These are phyloP conservation scores for Crepidotus variabilis DNA, from an alignment of 768 basidiomycete species.

Conservation along the genomic window DNA sequence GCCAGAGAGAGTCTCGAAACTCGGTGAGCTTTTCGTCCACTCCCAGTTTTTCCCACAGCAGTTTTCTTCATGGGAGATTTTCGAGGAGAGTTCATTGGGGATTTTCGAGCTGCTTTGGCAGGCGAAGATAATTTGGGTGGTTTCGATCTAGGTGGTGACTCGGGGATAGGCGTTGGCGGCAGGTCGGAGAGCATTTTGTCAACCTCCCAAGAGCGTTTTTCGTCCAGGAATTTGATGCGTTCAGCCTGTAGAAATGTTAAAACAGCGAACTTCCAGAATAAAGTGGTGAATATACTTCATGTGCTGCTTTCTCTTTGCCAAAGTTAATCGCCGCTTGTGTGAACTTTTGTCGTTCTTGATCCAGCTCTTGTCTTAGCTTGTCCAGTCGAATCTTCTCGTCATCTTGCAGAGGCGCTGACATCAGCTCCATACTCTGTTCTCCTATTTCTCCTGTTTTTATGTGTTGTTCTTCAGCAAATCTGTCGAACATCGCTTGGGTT, in stretches of 20 bases:
- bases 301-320: slow-evolving; percentile 56
- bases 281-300: slow-evolving; percentile 49
- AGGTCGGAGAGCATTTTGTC: slow-evolving; percentile 58
- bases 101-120: slow-evolving; percentile 22
- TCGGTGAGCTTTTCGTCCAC: slow-evolving; percentile 41
- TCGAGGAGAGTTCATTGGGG: slow-evolving; percentile 24
- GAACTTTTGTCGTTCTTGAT: slow-evolving; percentile 61
- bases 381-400: slow-evolving; percentile 53
- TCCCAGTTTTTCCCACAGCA: slow-evolving; percentile 41
- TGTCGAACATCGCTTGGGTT: slow-evolving; percentile 52
- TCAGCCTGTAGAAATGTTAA: slow-evolving; percentile 45
- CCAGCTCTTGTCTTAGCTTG: slow-evolving; percentile 50
- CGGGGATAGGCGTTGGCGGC: slow-evolving; percentile 39
- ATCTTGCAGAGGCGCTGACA: slow-evolving; percentile 49
- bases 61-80: slow-evolving; percentile 24
- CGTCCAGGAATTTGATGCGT: slow-evolving; percentile 56
- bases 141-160: slow-evolving; percentile 14
- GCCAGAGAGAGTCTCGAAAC: slow-evolving; percentile 42
- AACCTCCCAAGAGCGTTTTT: slow-evolving; percentile 72
- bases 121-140: slow-evolving; percentile 12
- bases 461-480: slow-evolving; percentile 45
- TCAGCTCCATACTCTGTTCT: slow-evolving; percentile 51
- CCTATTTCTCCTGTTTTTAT: slow-evolving; percentile 26
- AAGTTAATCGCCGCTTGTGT: slow-evolving; percentile 61
- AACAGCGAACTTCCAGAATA: slow-evolving; percentile 5